phyloP scores from a whole-genome alignment of 345 rosid genomes.

The Lepidium africanum region DNA sequence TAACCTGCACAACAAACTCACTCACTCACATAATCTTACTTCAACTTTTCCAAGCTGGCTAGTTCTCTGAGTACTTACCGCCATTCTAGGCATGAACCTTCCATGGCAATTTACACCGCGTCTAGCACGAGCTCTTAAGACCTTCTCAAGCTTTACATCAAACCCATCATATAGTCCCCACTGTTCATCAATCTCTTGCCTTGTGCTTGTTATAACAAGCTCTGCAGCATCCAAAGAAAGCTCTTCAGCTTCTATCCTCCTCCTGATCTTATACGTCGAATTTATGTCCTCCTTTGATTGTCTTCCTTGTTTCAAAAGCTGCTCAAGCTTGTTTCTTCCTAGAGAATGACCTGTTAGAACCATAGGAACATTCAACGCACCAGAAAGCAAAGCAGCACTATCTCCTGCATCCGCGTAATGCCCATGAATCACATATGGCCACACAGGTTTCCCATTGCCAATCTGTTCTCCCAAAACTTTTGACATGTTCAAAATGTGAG shows the following conservation, averaged over 20 bases:
- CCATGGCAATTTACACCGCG: conserved; percentile 95
- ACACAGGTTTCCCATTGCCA: conserved; percentile 74
- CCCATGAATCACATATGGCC: conserved; percentile 96
- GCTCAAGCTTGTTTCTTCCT: conserved; percentile 95
- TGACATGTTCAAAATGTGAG: conserved; percentile 87
- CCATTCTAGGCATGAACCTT: conserved; percentile 95
- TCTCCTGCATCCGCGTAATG: conserved; percentile 99
- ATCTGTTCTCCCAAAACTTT: conserved; percentile 84
- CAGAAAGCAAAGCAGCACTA: conserved; percentile 83
- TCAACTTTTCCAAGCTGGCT: background rate
- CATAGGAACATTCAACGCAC: conserved; percentile 97
- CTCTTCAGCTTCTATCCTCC: conserved; percentile 94
- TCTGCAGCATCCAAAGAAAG: conserved; percentile 94
- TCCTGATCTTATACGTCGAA: conserved; percentile 82
- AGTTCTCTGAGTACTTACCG: conserved; percentile 37
- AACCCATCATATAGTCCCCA: conserved; percentile 99
- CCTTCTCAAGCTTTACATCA: conserved; percentile 94
- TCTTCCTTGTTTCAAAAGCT: conserved; percentile 89
- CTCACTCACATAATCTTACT: background rate
- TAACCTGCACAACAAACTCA: conserved; percentile 42
- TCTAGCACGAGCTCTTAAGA: conserved; percentile 84
- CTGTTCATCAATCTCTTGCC: conserved; percentile 93
- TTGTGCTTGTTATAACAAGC: conserved; percentile 91
- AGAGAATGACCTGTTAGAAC: conserved; percentile 96
- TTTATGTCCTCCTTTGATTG: conserved; percentile 89